phyloP scores from a whole-genome alignment of 768 basidiomycete species.

The Gloeophyllum trabeum region DNA sequence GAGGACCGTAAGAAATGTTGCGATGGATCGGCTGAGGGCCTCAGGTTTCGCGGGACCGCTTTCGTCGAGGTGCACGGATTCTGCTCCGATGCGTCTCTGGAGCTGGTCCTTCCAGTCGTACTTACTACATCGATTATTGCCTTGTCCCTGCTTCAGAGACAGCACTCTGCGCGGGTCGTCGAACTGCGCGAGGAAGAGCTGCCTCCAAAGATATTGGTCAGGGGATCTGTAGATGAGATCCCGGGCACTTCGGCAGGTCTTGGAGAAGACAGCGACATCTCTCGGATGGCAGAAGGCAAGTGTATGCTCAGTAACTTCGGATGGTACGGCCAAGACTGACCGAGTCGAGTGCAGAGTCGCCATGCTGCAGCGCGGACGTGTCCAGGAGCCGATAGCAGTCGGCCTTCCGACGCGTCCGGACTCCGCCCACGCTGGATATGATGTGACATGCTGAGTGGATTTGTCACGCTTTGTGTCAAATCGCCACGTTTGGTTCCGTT shows the following conservation, averaged over 20 bases:
- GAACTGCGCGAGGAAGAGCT: conserved; percentile 48
- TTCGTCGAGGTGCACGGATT: conserved; percentile 9
- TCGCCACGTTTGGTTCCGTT: too few relatives aligned
- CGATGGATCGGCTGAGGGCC: conserved; percentile 16
- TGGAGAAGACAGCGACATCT: conserved; percentile 49
- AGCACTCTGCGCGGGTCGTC: conserved; percentile 45
- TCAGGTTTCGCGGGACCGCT: background rate
- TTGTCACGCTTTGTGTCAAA: too few relatives aligned
- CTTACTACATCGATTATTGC: too few relatives aligned
- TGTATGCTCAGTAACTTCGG: conserved; percentile 49
- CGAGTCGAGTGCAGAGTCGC: too few relatives aligned
- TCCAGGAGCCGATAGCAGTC: too few relatives aligned
- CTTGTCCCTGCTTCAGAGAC: conserved; percentile 4
- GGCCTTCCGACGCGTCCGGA: too few relatives aligned
- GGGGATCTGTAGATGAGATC: conserved; percentile 34
- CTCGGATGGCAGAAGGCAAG: conserved; percentile 43
- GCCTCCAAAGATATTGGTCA: conserved; percentile 60
- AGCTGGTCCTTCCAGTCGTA: conserved; percentile 27
- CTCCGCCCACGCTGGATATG: too few relatives aligned
- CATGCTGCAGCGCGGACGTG: too few relatives aligned
- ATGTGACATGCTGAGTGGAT: too few relatives aligned
- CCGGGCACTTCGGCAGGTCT: conserved; percentile 38
- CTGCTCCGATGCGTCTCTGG: conserved; percentile 29
- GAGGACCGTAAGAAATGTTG: conserved; percentile 24
- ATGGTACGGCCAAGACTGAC: conserved; percentile 29